Conservation (phyloP, 2,329 filamentous ascomycete genomes). For the Fusarium scirpi region DNA sequence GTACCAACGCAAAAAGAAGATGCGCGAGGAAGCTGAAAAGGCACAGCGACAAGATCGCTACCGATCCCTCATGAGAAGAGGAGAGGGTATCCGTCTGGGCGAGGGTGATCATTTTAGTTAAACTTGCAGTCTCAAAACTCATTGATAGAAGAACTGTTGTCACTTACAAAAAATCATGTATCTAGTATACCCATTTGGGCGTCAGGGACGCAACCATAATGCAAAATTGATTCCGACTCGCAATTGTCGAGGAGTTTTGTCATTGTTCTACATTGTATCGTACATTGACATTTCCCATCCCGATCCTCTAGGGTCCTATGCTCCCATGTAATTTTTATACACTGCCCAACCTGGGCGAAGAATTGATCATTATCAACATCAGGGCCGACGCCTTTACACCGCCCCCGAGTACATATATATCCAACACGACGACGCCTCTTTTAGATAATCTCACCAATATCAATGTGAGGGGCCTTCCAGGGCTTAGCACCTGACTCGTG, state of each 20-base stretch:
- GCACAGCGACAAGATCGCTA: conserved; percentile 55
- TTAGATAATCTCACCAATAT: conserved; percentile 76
- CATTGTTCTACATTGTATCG: conserved; percentile 56
- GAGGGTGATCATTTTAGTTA: conserved; percentile 75
- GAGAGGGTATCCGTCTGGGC: conserved; percentile 67
- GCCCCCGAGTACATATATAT: conserved; percentile 38
- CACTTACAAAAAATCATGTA: conserved; percentile 17
- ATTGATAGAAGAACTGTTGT: conserved; percentile 13
- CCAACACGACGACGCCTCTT: conserved; percentile 14
- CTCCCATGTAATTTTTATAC: conserved; percentile 50
- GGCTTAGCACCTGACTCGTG: conserved; percentile 69
- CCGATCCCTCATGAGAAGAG: conserved; percentile 61
- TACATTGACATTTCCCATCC: conserved; percentile 52
- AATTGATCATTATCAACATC: conserved; percentile 47
- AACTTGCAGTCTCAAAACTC: conserved; percentile 15
- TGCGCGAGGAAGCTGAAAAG: conserved; percentile 67
- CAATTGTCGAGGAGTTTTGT: conserved; percentile 44
- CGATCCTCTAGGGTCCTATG: conserved; percentile 39
- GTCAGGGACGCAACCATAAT: conserved; percentile 28
- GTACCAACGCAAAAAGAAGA: conserved; percentile 88
- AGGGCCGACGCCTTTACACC: conserved; percentile 38
- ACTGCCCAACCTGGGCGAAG: conserved; percentile 46
- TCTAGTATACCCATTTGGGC: conserved; percentile 36
- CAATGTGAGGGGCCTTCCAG: conserved; percentile 76
- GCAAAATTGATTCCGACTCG: conserved; percentile 45